Conservation (phyloP, 2,329 filamentous ascomycete species). For the Dothiorella sarmentorum region DNA sequence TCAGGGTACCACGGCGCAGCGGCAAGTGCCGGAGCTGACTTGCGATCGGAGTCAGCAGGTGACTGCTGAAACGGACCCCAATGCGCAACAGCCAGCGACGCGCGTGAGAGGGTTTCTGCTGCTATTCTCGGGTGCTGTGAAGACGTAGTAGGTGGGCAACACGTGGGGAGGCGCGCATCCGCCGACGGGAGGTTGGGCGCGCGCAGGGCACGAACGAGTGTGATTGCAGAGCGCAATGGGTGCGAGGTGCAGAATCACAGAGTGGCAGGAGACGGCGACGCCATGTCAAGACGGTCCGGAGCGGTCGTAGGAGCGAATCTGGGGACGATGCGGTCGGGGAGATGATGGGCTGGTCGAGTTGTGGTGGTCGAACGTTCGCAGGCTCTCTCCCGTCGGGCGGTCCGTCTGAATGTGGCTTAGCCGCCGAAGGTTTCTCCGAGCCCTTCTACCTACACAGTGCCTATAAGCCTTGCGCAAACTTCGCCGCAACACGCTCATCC, state of each 20-base stretch:
- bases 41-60: conserved; percentile 22
- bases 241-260: conserved; percentile 3
- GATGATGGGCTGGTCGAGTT: conserved; percentile 18
- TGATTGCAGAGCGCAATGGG: conserved; percentile 18
- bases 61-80: conserved; percentile 16
- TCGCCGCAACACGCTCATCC: background rate
- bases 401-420: conserved; percentile 11
- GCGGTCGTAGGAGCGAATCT: conserved; percentile 9
- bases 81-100: conserved; percentile 12
- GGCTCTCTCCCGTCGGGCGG: conserved; percentile 1
- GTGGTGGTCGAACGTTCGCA: conserved; percentile 16
- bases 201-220: conserved; percentile 17
- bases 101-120: background rate
- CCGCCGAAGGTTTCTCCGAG: conserved; percentile 19
- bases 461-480: conserved; percentile 14
- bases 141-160: background rate
- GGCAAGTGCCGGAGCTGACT: conserved; percentile 29
- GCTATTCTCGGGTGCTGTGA: conserved; percentile 9
- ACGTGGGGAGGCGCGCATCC: conserved; percentile 15
- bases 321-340: conserved; percentile 13
- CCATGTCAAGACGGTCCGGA: conserved; percentile 16
- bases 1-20: conserved; percentile 21
- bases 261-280: conserved; percentile 3
- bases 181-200: conserved; percentile 17
- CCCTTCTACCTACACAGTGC: too few relatives aligned